Percentiles rank a stretch among this genome's conserved stretches.
Evolutionary conservation across 73 alveolate genomes (phyloP).

Genomic region (Paramecium primaurelia): DNA sequence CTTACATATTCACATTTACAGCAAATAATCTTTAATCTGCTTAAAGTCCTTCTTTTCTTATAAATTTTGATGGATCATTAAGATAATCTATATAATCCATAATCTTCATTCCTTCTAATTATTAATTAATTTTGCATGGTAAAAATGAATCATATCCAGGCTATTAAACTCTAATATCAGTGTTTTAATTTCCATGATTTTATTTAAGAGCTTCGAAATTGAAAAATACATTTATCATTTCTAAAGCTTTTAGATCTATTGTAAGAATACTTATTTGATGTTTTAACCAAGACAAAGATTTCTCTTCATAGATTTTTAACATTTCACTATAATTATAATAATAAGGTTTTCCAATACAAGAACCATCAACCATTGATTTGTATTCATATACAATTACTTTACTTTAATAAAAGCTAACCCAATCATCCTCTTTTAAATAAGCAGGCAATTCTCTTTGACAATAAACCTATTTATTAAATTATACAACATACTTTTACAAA

Average conservation of each 20-base stretch:
- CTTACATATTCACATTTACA: constrained; percentile 72
- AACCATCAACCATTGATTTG: constrained; percentile 10
- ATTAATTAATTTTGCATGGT: not conserved
- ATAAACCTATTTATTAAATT: not conserved
- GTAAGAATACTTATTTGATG: not conserved
- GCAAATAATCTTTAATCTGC: constrained; percentile 60
- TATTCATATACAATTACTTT: not conserved
- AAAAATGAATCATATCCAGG: constrained; percentile 14
- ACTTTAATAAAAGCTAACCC: not conserved
- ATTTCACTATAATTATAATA: not conserved
- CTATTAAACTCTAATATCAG: not conserved
- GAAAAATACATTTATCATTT: not conserved
- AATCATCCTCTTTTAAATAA: not conserved
- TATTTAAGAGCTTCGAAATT: not conserved
- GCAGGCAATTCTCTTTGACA: not conserved
- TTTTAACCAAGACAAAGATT: constrained; percentile 2
- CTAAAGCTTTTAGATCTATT: not conserved
- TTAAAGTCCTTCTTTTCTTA: not conserved
- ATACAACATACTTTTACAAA: not conserved
- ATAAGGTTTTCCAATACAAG: not conserved
- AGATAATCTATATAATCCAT: constrained; percentile 16
- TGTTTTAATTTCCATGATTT: not conserved
- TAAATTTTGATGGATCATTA: not conserved
- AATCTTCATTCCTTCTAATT: constrained; percentile 11
- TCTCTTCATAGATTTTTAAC: not conserved